Evolutionary conservation across 2,329 filamentous ascomycete species (phyloP).

Genomic region (Lasiodiplodia theobromae): DNA sequence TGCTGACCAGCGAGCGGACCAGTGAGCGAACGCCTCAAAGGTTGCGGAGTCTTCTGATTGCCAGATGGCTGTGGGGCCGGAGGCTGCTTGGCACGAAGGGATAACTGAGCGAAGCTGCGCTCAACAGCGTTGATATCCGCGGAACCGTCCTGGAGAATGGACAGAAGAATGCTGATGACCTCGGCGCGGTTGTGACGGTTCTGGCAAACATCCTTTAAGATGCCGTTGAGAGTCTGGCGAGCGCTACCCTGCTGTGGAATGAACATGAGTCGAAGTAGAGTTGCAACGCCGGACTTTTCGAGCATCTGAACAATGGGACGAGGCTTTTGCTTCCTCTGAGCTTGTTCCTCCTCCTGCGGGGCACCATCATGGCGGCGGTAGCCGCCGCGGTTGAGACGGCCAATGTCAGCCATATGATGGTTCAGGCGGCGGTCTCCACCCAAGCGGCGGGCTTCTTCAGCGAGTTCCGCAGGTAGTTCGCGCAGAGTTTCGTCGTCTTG

Average conservation of each 20-base stretch:
- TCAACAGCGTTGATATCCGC: constrained; percentile 92
- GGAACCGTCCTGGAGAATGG: constrained; percentile 94
- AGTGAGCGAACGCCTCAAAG: constrained; percentile 76
- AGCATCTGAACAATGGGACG: constrained; percentile 94
- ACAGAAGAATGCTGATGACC: constrained; percentile 88
- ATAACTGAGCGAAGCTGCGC: constrained; percentile 92
- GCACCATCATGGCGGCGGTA: constrained; percentile 30
- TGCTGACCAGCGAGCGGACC: constrained; percentile 55
- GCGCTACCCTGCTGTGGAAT: constrained; percentile 90
- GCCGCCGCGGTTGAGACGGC: constrained; percentile 39
- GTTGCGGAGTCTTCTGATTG: constrained; percentile 76
- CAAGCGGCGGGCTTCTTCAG: constrained; percentile 82
- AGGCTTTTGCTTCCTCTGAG: constrained; percentile 71
- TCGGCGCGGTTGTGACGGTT: constrained; percentile 96
- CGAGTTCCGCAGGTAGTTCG: constrained; percentile 82
- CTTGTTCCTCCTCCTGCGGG: constrained; percentile 53
- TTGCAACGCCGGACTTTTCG: constrained; percentile 93
- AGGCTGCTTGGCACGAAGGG: constrained; percentile 85
- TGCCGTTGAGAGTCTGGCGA: constrained; percentile 81
- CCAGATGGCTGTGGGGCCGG: constrained; percentile 44
- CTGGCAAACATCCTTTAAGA: constrained; percentile 90
- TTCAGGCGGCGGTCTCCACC: constrained; percentile 62
- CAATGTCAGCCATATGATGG: constrained; percentile 53
- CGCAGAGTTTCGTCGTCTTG: constrained; percentile 88
- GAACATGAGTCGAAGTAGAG: constrained; percentile 98